Conservation (phyloP, 2,329 filamentous ascomycete genomes). For the Ploettnerulaceae sp. region DNA sequence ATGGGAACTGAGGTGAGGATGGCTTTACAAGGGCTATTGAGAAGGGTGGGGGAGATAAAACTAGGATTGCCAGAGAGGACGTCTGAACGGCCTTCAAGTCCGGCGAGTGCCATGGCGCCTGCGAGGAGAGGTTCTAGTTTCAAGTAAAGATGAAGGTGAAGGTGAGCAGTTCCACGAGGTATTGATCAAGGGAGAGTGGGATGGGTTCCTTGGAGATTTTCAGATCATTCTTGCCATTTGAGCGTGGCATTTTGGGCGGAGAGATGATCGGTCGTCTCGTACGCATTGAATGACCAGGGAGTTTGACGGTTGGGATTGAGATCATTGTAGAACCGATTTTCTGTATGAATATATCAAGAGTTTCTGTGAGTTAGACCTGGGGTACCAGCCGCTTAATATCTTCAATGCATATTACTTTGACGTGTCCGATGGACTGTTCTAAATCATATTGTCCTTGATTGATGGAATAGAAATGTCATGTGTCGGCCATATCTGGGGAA, state of each 20-base stretch:
- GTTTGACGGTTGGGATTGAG: constrained; percentile 6
- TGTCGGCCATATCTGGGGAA: no score
- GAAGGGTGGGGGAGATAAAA: constrained; percentile 75
- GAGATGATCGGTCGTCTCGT: background rate
- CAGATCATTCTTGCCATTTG: constrained; percentile 2
- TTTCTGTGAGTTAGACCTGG: background rate
- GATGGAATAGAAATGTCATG: no score
- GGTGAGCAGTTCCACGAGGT: no score
- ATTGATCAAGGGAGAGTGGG: no score
- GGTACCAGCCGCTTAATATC: constrained; percentile 1
- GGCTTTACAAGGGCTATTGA: constrained; percentile 71
- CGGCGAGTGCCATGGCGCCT: constrained; percentile 10
- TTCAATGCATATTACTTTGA: background rate
- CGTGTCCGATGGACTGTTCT: no score
- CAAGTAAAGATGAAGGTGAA: background rate
- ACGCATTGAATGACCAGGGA: background rate
- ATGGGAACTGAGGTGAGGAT: constrained; percentile 73
- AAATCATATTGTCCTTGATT: no score
- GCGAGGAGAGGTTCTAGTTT: constrained; percentile 4
- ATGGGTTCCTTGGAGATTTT: background rate
- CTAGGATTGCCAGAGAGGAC: constrained; percentile 39
- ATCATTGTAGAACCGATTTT: background rate
- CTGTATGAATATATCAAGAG: constrained; percentile 5
- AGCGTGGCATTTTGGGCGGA: constrained; percentile 4
- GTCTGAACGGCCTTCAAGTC: constrained; percentile 21